Conservation (phyloP, 768 basidiomycete species). For the Scleroderma citrinum region DNA sequence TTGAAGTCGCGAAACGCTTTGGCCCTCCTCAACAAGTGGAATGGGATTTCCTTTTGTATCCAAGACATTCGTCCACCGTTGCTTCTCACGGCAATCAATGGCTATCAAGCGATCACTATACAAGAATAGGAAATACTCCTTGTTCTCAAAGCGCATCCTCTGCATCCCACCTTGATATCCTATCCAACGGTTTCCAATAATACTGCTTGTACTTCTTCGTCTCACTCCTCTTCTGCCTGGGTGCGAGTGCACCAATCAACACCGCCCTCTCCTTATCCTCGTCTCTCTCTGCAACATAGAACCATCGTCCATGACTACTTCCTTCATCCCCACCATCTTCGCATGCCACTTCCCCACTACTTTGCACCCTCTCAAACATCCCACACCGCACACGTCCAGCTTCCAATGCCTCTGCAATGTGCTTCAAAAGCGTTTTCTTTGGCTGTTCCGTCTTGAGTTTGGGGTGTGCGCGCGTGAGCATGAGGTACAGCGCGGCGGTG, state of each 20-base stretch:
- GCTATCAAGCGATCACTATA: too few species aligned
- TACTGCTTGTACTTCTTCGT: conserved; percentile 86
- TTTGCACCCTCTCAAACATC: conserved; percentile 69
- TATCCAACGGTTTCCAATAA: conserved; percentile 70
- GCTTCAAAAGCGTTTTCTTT: conserved; percentile 40
- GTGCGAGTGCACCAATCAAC: conserved; percentile 68
- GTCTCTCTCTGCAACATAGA: conserved; percentile 70
- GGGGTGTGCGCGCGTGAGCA: conserved; percentile 50
- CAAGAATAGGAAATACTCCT: too few species aligned
- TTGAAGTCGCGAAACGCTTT: conserved; percentile 6
- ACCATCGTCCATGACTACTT: conserved; percentile 45
- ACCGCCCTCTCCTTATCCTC: conserved; percentile 64
- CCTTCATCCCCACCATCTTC: conserved; percentile 47
- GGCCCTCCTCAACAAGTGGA: too few species aligned
- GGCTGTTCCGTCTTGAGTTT: conserved; percentile 34
- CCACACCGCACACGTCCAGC: conserved; percentile 41
- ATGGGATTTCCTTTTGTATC: too few species aligned
- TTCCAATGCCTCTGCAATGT: conserved; percentile 48
- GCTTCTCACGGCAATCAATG: too few species aligned
- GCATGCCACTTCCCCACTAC: conserved; percentile 47
- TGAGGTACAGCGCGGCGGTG: conserved; percentile 45
- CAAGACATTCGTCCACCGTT: too few species aligned
- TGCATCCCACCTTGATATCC: conserved; percentile 67
- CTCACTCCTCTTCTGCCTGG: conserved; percentile 65
- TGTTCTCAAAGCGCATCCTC: conserved; percentile 49